These are phyloP conservation scores for Mycena polygramma DNA, from an alignment of 768 basidiomycete species.

Conservation along the genomic window DNA sequence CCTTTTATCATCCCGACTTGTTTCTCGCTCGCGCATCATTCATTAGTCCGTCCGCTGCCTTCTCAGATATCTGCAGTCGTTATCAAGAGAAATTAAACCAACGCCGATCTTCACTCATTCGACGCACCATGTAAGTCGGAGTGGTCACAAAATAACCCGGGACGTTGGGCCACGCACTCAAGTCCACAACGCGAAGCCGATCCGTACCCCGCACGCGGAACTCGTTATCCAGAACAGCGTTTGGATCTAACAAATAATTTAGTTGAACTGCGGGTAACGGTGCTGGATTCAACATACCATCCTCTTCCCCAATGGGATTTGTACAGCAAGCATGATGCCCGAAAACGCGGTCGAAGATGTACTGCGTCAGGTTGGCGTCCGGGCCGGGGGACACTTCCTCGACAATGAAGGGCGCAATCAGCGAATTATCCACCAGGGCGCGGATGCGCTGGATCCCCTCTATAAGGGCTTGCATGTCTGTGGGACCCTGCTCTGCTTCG, in stretches of 20 bases:
- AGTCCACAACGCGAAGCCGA: slow-evolving; percentile 48
- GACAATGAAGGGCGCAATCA: slow-evolving; percentile 37
- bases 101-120: neutral
- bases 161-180: slow-evolving; percentile 47
- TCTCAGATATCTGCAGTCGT: slow-evolving; percentile 44
- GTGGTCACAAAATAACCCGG: slow-evolving; percentile 51
- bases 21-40: neutral
- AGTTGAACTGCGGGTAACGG: neutral
- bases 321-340: slow-evolving; percentile 51
- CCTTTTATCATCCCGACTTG: neutral
- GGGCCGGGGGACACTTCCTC: slow-evolving; percentile 42
- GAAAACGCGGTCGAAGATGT: slow-evolving; percentile 43
- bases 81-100: neutral
- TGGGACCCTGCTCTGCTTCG: slow-evolving; percentile 41
- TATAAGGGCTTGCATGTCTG: slow-evolving; percentile 44
- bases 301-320: slow-evolving; percentile 44
- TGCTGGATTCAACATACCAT: slow-evolving; percentile 34
- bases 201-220: slow-evolving; percentile 46
- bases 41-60: no score
- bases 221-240: slow-evolving; percentile 47
- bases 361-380: slow-evolving; percentile 43
- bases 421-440: slow-evolving; percentile 35
- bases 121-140: slow-evolving; percentile 47
- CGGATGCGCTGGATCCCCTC: slow-evolving; percentile 44
- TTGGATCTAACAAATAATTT: slow-evolving; percentile 36